Evolutionary conservation across 2,329 filamentous ascomycete genomes (phyloP).

Genomic region (Fonsecaea multimorphosa): DNA sequence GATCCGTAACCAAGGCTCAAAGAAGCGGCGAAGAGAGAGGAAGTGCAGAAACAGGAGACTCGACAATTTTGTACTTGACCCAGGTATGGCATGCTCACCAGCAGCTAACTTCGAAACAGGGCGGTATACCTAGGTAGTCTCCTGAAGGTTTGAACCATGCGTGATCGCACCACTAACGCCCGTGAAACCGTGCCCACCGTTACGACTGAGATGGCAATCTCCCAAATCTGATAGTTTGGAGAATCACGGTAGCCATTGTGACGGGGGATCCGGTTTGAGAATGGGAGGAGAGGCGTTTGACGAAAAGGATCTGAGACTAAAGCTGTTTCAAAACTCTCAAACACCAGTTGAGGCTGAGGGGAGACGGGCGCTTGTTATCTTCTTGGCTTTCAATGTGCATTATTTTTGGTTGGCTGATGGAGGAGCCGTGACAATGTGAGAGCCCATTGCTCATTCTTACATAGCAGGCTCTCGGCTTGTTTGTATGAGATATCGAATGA

Average conservation of each 20-base stretch:
- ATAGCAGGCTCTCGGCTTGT: neutral
- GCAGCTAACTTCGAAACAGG: slow-evolving; percentile 18
- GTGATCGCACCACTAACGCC: neutral
- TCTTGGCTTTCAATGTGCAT: neutral
- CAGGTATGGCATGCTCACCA: neutral
- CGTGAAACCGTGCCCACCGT: slow-evolving; percentile 7
- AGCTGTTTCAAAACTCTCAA: slow-evolving; percentile 9
- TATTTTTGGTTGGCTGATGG: neutral
- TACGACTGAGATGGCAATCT: neutral
- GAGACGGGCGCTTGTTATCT: neutral
- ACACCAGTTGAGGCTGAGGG: neutral
- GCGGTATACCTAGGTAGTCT: neutral
- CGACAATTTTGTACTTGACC: neutral
- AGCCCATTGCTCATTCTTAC: neutral
- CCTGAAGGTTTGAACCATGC: slow-evolving; percentile 11
- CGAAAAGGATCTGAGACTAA: slow-evolving; percentile 22
- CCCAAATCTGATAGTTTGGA: slow-evolving; percentile 1
- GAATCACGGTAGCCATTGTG: slow-evolving; percentile 8
- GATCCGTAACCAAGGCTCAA: neutral
- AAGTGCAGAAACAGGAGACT: neutral
- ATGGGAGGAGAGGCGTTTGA: slow-evolving; percentile 18
- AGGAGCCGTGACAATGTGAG: neutral
- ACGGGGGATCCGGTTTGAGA: slow-evolving; percentile 10
- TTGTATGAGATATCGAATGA: neutral
- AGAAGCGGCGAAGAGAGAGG: neutral